Evolutionary conservation across 352 stramenopile genomes (phyloP), one percentile per base, ranked within the genome.

Genomic region (Phytopythium helicoides): DNA sequence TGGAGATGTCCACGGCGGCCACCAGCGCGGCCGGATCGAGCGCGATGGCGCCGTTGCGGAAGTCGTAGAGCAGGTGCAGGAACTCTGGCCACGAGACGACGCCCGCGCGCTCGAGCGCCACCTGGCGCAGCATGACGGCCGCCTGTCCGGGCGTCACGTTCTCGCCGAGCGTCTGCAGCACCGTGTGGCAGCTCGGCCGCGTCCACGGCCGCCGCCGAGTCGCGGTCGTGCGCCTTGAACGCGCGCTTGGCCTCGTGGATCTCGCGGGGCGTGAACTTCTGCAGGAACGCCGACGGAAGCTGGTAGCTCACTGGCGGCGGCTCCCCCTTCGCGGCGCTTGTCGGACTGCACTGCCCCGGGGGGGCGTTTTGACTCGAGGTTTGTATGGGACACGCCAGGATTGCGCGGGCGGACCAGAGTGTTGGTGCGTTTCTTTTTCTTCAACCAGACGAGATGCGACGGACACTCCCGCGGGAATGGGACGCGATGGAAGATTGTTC

Each of bases 231-330:
- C 69, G 89, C 76, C 52, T 90, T 89, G 64, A 95, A 95, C 28
- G 87, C 77, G 56, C 77, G 73, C 64, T 93, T 92, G 61, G 91
- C 71, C 62, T 93, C 79, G 56, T 92, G 76, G 65, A 92, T 92
- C 65, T 95, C 85, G 58, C 89, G 90, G 60, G 83, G 85, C 54
- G 81, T 85, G 58, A 94, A 92, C 59, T 92, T 92, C 54, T 92
- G 84, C 47, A 94, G 53, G 54, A 92, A 94, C 41, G 73, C 65
- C 25, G 81, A 92, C 31, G 81, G 85, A 19, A 94, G 64, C 48
- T 91, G 78, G 73, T 94, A 94, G 66, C 81, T 91, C 84, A 94
- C n/a, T 94, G 26, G 37, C 56, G 37, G 26, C 35, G 26, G 9
- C 28, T 9, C 9, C 9, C 9, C 28, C 28, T 33, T 33, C 9